Percentiles rank a stretch among this genome's conserved stretches.
These are phyloP conservation scores for Hypoxylon intermedium DNA, from an alignment of 495 filamentous ascomycete species.

Conservation along the genomic window DNA sequence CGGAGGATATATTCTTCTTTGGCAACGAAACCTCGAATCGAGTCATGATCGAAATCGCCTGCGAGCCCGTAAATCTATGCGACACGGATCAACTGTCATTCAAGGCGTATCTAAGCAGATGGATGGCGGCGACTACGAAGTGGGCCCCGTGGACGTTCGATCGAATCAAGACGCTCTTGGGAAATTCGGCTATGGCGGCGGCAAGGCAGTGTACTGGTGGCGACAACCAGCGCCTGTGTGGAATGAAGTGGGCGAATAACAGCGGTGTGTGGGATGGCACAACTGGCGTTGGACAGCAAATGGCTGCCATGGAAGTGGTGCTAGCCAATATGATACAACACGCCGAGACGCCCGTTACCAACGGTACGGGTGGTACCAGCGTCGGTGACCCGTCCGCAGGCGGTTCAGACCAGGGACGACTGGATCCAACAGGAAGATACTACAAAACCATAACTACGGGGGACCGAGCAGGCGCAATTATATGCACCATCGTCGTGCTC, in stretches of 20 bases:
- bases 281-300: conserved; percentile 71
- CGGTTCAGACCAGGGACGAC: conserved; percentile 46
- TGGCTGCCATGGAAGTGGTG: conserved; percentile 73
- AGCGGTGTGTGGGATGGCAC: conserved; percentile 60
- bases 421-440: conserved; percentile 29
- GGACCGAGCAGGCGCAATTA: conserved; percentile 66
- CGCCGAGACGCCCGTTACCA: conserved; percentile 62
- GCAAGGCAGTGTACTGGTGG: conserved; percentile 69
- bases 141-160: conserved; percentile 69
- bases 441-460: conserved; percentile 51
- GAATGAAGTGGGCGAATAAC: conserved; percentile 69
- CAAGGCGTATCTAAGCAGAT: conserved; percentile 75
- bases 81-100: conserved; percentile 74
- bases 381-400: conserved; percentile 74
- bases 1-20: conserved; percentile 64
- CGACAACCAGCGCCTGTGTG: conserved; percentile 68
- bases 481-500: conserved; percentile 61
- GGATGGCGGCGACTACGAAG: conserved; percentile 76
- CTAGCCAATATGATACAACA: conserved; percentile 62
- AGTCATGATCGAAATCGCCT: conserved; percentile 73
- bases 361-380: conserved; percentile 76
- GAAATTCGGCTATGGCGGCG: conserved; percentile 69
- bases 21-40: conserved; percentile 43
- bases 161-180: conserved; percentile 67
- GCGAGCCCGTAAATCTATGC: conserved; percentile 68